Percentiles rank a stretch among this genome's conserved stretches.
Conservation (phyloP, 164 flowering plant genomes). For the Stephania cephalantha region DNA sequence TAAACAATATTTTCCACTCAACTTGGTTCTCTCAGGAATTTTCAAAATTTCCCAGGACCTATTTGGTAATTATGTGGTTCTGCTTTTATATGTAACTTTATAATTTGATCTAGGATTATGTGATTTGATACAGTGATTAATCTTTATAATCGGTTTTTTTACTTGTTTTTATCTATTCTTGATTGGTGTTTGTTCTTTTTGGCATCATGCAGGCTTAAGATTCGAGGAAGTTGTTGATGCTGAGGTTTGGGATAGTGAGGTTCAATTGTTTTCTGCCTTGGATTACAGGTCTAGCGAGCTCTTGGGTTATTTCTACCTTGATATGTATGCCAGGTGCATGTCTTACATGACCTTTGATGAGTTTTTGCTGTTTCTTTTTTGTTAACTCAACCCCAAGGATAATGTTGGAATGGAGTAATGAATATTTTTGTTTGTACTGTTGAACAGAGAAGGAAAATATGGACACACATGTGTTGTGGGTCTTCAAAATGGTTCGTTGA, state of each 20-base stretch:
- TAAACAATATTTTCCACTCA: conserved; percentile 75
- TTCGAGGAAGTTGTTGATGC: conserved; percentile 66
- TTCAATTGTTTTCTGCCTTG: conserved; percentile 58
- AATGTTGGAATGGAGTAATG: conserved; percentile 1
- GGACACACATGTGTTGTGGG: conserved; percentile 76
- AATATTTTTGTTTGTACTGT: conserved; percentile 6
- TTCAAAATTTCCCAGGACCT: conserved; percentile 85
- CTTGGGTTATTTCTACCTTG: conserved; percentile 86
- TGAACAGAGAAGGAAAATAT: conserved; percentile 79
- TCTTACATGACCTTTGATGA: background rate
- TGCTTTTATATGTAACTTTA: conserved; percentile 2
- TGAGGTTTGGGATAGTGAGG: conserved; percentile 81
- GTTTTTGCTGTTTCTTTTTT: background rate
- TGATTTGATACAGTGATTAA: background rate
- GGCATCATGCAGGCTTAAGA: conserved; percentile 58
- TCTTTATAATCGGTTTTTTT: background rate
- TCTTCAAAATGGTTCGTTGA: conserved; percentile 70
- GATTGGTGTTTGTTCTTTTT: background rate
- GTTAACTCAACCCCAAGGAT: background rate
- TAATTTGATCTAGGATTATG: background rate
- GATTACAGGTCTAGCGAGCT: conserved; percentile 65
- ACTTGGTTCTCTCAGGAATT: conserved; percentile 74
- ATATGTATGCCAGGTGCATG: conserved; percentile 60
- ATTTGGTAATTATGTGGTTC: conserved; percentile 51
- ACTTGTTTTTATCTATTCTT: background rate